Base-by-base conservation (phyloP, 2,329 filamentous ascomycete genomes). In the Cyclaneusma minus region DNA sequence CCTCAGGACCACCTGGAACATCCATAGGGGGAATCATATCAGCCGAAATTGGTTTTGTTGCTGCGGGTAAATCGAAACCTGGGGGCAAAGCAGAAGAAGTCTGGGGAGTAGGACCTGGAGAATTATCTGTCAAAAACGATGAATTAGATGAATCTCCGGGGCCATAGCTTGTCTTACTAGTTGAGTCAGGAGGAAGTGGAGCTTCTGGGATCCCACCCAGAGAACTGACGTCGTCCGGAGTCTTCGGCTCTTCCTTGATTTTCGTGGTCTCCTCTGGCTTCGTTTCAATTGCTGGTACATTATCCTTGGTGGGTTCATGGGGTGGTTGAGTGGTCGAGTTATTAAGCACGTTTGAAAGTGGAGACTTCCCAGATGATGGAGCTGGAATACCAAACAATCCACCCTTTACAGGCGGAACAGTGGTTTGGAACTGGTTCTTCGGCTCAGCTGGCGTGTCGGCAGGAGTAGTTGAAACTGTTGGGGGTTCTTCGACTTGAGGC, bases 141-240 rank as follows among this genome's bases (percentile, higher is more conserved):
- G 58, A 56, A 21, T 53, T 35, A 10, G 58, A 53, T 0, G 53
- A 52, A 27, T 56, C 53, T 4, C 51, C 45, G 7, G 42, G 30
- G 11, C 36, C 21, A 32, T 47, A 50, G 10, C 38, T 37, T 13
- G 35, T 30, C 31, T 52, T 52, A 34, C 43, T 52, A 4, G 47
- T 47, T 7, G 54, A 43, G 36, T 60, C 56, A 13, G 59, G 54
- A 6, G 60, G 56, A 7, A 61, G 34, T 12, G 60, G 56, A 6
- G 52, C 49, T 25, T 55, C 47, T 9, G 34, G 40, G 13, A 42
- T 39, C 16, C 36, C n/a, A n/a, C n/a, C n/a, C n/a, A n/a, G n/a
- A n/a, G n/a, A 34, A 24, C 31, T 28, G 16, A 30, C 28, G 27
- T 37, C 23, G 20, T 25, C 24, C 22, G 31, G 29, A 24, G 40